Conservation (phyloP, 352 stramenopile genomes). For the Pythium aquatile region DNA sequence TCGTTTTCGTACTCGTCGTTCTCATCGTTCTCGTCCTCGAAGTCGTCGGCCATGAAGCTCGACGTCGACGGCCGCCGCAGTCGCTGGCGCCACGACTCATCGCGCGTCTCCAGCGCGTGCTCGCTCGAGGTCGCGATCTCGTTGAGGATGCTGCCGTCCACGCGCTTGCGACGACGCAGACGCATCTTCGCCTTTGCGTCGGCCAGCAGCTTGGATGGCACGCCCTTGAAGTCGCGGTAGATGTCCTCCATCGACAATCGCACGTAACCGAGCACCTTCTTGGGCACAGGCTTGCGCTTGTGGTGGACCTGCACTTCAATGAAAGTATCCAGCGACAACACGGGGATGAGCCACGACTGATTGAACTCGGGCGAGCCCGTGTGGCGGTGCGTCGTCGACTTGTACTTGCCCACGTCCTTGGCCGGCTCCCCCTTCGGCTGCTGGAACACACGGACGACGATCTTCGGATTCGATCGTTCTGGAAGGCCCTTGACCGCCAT, state of each 20-base stretch:
- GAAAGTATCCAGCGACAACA: slow-evolving; percentile 70
- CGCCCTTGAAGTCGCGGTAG: slow-evolving; percentile 74
- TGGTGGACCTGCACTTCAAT: slow-evolving; percentile 82
- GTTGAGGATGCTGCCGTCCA: slow-evolving; percentile 78
- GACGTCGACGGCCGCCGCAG: slow-evolving; percentile 37
- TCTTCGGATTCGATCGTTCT: slow-evolving; percentile 66
- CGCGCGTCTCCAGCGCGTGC: slow-evolving; percentile 50
- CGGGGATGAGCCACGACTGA: slow-evolving; percentile 80
- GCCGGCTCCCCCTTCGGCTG: slow-evolving; percentile 43
- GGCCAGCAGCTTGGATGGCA: slow-evolving; percentile 67
- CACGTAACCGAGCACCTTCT: slow-evolving; percentile 73
- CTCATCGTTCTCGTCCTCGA: slow-evolving; percentile 29
- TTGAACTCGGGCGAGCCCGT: slow-evolving; percentile 72
- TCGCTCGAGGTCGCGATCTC: slow-evolving; percentile 47
- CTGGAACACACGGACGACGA: slow-evolving; percentile 65
- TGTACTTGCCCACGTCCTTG: slow-evolving; percentile 61
- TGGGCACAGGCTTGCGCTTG: slow-evolving; percentile 83
- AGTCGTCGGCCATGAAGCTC: slow-evolving; percentile 38
- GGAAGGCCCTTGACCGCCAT: slow-evolving; percentile 66
- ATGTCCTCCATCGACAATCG: slow-evolving; percentile 84
- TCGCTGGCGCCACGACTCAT: slow-evolving; percentile 66
- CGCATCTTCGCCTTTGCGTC: slow-evolving; percentile 72
- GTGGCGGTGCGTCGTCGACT: slow-evolving; percentile 63
- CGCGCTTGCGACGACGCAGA: slow-evolving; percentile 75
- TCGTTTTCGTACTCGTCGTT: slow-evolving; percentile 71